phyloP scores from a whole-genome alignment of 2,329 filamentous ascomycete genomes.

The Aureobasidium sp. region DNA sequence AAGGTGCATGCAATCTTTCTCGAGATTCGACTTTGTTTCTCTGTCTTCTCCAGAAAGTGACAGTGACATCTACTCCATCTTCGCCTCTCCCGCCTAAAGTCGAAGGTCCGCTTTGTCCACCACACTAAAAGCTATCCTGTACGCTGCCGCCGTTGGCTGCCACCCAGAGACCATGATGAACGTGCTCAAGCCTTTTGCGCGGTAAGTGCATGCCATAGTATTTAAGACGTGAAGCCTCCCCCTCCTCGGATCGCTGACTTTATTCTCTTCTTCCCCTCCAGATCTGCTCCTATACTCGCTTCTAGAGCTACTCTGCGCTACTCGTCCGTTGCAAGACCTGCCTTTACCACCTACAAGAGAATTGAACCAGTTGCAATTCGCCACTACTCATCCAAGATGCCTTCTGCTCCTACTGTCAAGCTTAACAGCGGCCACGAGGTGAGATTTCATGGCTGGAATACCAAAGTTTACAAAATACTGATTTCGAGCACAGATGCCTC shows the following conservation, averaged over 20 bases:
- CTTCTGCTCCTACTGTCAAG: constrained; percentile 27
- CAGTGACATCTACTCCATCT: constrained; percentile 7
- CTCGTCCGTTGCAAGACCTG: constrained; percentile 7
- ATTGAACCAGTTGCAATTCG: constrained; percentile 1
- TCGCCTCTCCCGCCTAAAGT: constrained; percentile 14
- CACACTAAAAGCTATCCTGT: constrained; percentile 8
- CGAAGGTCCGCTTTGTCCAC: constrained; percentile 5
- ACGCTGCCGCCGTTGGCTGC: constrained; percentile 11
- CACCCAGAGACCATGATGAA: constrained; percentile 12
- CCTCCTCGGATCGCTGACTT: constrained; percentile 8
- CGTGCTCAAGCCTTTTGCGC: constrained; percentile 15
- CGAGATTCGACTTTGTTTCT: background rate
- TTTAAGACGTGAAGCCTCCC: constrained; percentile 6
- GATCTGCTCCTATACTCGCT: constrained; percentile 15
- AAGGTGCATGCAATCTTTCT: constrained; percentile 5
- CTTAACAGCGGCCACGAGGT: constrained; percentile 34
- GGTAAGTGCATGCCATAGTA: constrained; percentile 3
- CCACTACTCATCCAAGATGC: constrained; percentile 22
- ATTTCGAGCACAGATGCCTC: constrained; percentile 52
- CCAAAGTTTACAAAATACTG: background rate
- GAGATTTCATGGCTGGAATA: background rate
- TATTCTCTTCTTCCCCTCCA: constrained; percentile 12
- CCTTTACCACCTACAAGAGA: constrained; percentile 3
- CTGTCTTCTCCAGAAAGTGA: background rate
- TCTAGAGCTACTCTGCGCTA: constrained; percentile 5